A percentile compares a stretch with the other conserved stretches of the same genome.
These are phyloP conservation scores for Linnemannia hyalina DNA, from an alignment of 192 early-diverging fungal species.

Conservation along the genomic window DNA sequence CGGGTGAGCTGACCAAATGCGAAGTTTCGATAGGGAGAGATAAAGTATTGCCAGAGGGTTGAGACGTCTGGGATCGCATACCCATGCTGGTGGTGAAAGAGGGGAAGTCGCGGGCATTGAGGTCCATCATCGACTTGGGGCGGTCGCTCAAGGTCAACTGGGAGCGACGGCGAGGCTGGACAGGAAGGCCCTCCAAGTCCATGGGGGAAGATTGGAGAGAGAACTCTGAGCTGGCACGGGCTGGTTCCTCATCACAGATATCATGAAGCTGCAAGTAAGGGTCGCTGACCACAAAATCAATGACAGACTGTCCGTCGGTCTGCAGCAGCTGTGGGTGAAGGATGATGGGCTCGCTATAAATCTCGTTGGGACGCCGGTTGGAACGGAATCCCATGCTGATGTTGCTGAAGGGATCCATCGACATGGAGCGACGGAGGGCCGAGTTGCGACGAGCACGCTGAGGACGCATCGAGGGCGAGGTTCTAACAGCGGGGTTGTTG, in stretches of 20 bases:
- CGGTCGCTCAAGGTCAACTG: background rate
- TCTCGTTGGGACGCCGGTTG: background rate
- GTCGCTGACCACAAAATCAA: constrained; percentile 21
- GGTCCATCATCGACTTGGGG: constrained; percentile 14
- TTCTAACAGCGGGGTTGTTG: background rate
- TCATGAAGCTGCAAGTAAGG: constrained; percentile 14
- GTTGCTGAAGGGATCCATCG: constrained; percentile 13
- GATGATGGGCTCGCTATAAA: background rate
- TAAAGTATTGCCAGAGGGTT: background rate
- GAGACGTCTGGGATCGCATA: background rate
- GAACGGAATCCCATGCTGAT: background rate
- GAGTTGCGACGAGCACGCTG: constrained; percentile 27
- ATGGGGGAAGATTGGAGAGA: constrained; percentile 32
- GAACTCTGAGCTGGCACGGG: constrained; percentile 46
- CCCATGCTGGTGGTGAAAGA: background rate
- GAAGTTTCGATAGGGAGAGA: background rate
- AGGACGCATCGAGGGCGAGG: background rate
- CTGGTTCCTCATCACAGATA: constrained; percentile 19
- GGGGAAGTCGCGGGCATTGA: background rate
- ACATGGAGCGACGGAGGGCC: constrained; percentile 32
- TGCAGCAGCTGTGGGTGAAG: background rate
- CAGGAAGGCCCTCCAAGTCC: constrained; percentile 27
- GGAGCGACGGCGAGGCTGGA: background rate
- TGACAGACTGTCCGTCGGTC: constrained; percentile 23
- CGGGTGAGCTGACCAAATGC: background rate